Evolutionary conservation across 1,139 yeast genomes (phyloP).

Genomic region (Yamadazyma membranifaciens): DNA sequence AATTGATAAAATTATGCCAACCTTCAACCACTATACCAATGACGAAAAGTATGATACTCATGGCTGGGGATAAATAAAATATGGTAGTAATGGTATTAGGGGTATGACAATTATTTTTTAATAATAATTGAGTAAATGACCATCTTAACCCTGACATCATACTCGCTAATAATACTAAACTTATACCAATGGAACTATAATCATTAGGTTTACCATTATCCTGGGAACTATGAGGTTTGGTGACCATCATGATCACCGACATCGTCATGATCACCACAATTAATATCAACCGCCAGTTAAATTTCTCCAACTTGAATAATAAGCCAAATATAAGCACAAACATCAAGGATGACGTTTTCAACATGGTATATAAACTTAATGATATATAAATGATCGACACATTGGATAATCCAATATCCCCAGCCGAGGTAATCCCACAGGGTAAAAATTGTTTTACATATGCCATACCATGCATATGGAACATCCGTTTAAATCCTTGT

Average conservation of each 20-base stretch:
- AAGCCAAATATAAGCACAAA: slow-evolving; percentile 88
- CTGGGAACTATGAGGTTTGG: slow-evolving; percentile 27
- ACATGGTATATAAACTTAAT: slow-evolving; percentile 86
- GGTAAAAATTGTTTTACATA: slow-evolving; percentile 66
- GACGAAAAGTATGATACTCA: slow-evolving; percentile 60
- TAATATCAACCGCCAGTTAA: slow-evolving; percentile 60
- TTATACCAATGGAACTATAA: slow-evolving; percentile 52
- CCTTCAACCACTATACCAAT: slow-evolving; percentile 72
- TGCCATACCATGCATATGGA: slow-evolving; percentile 19
- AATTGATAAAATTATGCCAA: slow-evolving; percentile 45
- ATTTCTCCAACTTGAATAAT: slow-evolving; percentile 69
- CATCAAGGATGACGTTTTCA: slow-evolving; percentile 80
- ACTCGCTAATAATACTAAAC: slow-evolving; percentile 73
- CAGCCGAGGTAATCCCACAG: slow-evolving; percentile 84
- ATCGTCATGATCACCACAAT: slow-evolving; percentile 76
- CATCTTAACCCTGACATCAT: slow-evolving; percentile 88
- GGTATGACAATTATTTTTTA: slow-evolving; percentile 59
- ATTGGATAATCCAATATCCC: slow-evolving; percentile 92
- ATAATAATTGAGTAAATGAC: slow-evolving; percentile 86
- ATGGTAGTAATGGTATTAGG: slow-evolving; percentile 82
- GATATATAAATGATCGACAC: slow-evolving; percentile 77
- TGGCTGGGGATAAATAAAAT: slow-evolving; percentile 78
- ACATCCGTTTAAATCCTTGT: slow-evolving; percentile 9
- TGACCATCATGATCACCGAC: slow-evolving; percentile 89
- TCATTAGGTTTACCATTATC: slow-evolving; percentile 8